These are phyloP conservation scores for Macrophomina pseudophaseolina DNA, from an alignment of 2,329 filamentous ascomycete species.

Conservation along the genomic window DNA sequence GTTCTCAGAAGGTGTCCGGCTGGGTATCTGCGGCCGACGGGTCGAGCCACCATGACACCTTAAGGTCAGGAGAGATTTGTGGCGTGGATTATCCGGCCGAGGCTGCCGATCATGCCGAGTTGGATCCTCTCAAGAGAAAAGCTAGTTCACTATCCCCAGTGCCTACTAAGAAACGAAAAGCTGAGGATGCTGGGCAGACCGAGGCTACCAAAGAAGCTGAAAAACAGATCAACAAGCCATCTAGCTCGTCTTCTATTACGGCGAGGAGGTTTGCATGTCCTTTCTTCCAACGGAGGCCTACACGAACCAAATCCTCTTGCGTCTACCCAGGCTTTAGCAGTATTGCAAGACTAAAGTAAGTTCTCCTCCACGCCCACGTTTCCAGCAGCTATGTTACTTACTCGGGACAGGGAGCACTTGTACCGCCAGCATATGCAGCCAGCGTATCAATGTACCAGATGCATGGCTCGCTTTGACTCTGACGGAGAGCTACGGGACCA, in stretches of 20 bases:
- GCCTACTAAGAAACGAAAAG: too few species aligned
- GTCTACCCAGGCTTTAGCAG: slow-evolving; percentile 1
- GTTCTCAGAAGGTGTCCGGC: too few species aligned
- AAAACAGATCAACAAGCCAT: not conserved
- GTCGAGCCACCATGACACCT: too few species aligned
- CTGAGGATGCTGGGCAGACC: too few species aligned
- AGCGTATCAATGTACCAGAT: not conserved
- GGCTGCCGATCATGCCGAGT: too few species aligned
- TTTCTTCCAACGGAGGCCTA: slow-evolving; percentile 12
- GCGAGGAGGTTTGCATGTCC: not conserved
- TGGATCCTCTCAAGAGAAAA: too few species aligned
- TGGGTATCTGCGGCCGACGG: too few species aligned
- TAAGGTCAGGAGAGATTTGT: too few species aligned
- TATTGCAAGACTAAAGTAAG: slow-evolving; percentile 13
- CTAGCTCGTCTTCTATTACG: not conserved
- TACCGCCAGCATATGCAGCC: slow-evolving; percentile 14
- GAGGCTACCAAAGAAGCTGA: not conserved
- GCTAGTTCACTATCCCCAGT: too few species aligned
- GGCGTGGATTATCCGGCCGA: too few species aligned
- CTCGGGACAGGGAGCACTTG: not conserved
- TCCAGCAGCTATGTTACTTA: too few species aligned
- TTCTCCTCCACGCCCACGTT: too few species aligned
- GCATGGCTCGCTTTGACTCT: not conserved
- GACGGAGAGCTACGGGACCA: not conserved
- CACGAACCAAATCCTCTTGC: not conserved